phyloP scores from a whole-genome alignment of 2,329 filamentous ascomycete species.

The Alternaria rosae region DNA sequence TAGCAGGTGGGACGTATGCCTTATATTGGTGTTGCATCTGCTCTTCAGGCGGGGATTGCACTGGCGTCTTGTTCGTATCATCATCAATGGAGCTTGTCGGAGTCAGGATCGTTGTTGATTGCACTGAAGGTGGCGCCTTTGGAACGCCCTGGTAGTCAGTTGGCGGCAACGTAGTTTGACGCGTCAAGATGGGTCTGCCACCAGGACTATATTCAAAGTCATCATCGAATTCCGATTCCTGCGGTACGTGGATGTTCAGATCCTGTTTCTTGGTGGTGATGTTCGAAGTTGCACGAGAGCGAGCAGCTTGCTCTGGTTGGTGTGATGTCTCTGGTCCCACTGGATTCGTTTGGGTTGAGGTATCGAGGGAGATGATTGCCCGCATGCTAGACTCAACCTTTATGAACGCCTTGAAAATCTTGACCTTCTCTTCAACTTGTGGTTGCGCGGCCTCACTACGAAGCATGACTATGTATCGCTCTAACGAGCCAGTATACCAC shows the following conservation, averaged over 20 bases:
- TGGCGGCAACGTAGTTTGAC: constrained; percentile 24
- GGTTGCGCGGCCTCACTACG: constrained; percentile 56
- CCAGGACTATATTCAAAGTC: constrained; percentile 60
- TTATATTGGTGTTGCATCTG: constrained; percentile 38
- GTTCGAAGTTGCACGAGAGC: constrained; percentile 10
- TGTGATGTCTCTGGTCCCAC: constrained; percentile 5
- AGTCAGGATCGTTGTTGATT: constrained; percentile 42
- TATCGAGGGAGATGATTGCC: constrained; percentile 55
- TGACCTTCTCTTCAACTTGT: constrained; percentile 61
- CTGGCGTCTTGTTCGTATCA: constrained; percentile 40
- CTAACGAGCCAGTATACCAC: constrained; percentile 64
- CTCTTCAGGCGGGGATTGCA: constrained; percentile 42
- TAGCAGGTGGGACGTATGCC: constrained; percentile 41
- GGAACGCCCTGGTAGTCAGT: constrained; percentile 20
- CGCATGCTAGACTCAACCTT: constrained; percentile 42
- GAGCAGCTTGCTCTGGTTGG: constrained; percentile 1
- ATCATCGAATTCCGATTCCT: constrained; percentile 21
- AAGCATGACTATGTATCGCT: constrained; percentile 63
- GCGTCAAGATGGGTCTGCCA: constrained; percentile 57
- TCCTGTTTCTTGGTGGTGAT: constrained; percentile 18
- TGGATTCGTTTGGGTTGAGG: constrained; percentile 26
- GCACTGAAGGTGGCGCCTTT: constrained; percentile 29
- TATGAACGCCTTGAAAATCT: constrained; percentile 61
- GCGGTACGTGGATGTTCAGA: constrained; percentile 30
- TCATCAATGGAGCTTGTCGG: constrained; percentile 47